Percentiles rank a stretch among this genome's conserved stretches.
These are phyloP conservation scores for Talaromyces sp. DNA, from an alignment of 2,329 filamentous ascomycete species.

Conservation along the genomic window DNA sequence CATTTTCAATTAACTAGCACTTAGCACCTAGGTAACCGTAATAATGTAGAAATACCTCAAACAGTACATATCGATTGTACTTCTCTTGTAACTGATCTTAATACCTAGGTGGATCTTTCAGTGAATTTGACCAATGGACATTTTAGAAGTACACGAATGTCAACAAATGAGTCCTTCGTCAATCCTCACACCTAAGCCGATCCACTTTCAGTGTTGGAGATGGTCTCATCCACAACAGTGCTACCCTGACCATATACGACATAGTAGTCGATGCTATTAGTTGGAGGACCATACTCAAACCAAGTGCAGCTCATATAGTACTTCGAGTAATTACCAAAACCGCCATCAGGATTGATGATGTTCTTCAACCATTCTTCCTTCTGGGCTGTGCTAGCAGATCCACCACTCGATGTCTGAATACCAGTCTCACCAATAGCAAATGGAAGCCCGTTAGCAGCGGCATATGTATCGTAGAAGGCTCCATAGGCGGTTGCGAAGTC, in stretches of 20 bases:
- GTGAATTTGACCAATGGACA: no score
- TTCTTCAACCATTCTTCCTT: constrained; percentile 7
- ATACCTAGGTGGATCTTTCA: no score
- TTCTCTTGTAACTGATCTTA: no score
- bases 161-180: no score
- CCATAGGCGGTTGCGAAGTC: constrained; percentile 7
- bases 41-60: no score
- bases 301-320: constrained; percentile 11
- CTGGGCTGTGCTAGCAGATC: background rate
- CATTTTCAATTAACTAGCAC: no score
- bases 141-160: no score
- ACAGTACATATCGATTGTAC: no score
- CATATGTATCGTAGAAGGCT: constrained; percentile 4
- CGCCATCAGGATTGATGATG: background rate
- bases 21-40: no score
- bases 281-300: constrained; percentile 8
- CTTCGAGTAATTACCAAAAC: background rate
- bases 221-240: background rate
- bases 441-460: background rate
- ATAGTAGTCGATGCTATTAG: background rate
- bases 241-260: constrained; percentile 1
- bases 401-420: background rate
- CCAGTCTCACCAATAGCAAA: constrained; percentile 10
- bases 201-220: constrained; percentile 7
- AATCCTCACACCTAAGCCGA: background rate